Base-by-base conservation (phyloP, 2,329 filamentous ascomycete species). In the Coniella vitis region DNA sequence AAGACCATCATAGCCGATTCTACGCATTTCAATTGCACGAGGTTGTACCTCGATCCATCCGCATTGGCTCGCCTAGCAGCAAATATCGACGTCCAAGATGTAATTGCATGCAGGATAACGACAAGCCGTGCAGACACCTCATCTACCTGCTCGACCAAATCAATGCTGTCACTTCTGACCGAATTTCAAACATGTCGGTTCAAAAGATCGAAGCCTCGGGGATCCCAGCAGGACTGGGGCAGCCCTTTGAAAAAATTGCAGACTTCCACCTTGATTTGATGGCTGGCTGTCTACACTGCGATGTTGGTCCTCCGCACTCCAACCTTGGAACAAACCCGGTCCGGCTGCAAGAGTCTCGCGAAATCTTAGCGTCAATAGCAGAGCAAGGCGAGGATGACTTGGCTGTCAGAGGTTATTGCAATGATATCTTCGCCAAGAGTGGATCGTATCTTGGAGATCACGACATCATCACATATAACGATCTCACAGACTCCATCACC, bases 21-120 rank as follows among this genome's bases (percentile, higher is more conserved):
- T 78, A 75, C 49, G 73, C 76, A 41, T 80, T 80, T 51, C 70
- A 78, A 56, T 70, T 81, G 64, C 74, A 73, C 4, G 77, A 80
- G 58, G 62, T 73, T 2, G 72, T 75, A 21, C 74, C 74, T 13
- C 70, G 72, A 10, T 74, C 73, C 16, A 67, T 80, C 37, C 69
- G 75, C 36, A 74, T 77, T 25, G 70, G 71, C 2, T 63, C 67
- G 2, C 58, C 65, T 0, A 60, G 60, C 25, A 69, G 69, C 52
- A 66, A 59, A 31, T 67, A 65, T 41, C 63, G 71, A 2, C 58
- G 57, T 1, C 68, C 76, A 4, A 66, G 60, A 16, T 80, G 76
- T 61, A 73, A 70, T 22, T 79, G 76, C 52, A 58, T 55, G 59
- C 50, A 53, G 51, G 47, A 55, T 51, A 49, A 53, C n/a, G 53